A percentile compares a stretch with the other conserved stretches of the same genome.
These are phyloP conservation scores for Botryotinia convoluta DNA, from an alignment of 2,329 filamentous ascomycete species.

Conservation along the genomic window DNA sequence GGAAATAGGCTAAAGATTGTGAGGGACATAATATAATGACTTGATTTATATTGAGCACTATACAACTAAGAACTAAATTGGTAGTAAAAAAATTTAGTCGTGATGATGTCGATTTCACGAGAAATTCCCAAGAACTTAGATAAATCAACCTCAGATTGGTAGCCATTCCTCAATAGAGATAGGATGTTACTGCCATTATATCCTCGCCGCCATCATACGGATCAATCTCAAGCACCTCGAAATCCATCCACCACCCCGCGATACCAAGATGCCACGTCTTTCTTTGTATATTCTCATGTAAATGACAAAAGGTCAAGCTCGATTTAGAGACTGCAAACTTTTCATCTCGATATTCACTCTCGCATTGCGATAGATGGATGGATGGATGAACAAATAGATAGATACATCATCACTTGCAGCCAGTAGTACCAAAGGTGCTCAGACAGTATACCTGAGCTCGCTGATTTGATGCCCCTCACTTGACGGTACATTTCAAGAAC, in stretches of 20 bases:
- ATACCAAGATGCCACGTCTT: not conserved
- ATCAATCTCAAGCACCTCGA: not conserved
- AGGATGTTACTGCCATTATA: no score
- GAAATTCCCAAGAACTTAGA: not conserved
- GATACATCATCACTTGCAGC: not conserved
- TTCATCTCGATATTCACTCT: not conserved
- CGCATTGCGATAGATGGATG: not conserved
- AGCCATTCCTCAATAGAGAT: no score
- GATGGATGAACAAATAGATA: not conserved
- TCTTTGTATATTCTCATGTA: not conserved
- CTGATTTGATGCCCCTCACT: no score
- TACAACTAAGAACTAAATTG: not conserved
- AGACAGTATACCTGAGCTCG: not conserved
- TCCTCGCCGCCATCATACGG: not conserved
- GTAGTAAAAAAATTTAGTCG: rapidly evolving
- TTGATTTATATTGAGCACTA: not conserved
- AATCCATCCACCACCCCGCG: not conserved
- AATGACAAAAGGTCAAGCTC: not conserved
- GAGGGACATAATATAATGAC: rapidly evolving
- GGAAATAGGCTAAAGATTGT: not conserved
- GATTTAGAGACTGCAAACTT: not conserved
- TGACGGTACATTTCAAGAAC: no score
- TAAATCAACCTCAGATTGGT: rapidly evolving
- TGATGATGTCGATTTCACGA: not conserved
- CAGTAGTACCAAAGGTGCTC: no score